Conservation (phyloP, 2,329 filamentous ascomycete genomes). For the Dactylellina sp. region DNA sequence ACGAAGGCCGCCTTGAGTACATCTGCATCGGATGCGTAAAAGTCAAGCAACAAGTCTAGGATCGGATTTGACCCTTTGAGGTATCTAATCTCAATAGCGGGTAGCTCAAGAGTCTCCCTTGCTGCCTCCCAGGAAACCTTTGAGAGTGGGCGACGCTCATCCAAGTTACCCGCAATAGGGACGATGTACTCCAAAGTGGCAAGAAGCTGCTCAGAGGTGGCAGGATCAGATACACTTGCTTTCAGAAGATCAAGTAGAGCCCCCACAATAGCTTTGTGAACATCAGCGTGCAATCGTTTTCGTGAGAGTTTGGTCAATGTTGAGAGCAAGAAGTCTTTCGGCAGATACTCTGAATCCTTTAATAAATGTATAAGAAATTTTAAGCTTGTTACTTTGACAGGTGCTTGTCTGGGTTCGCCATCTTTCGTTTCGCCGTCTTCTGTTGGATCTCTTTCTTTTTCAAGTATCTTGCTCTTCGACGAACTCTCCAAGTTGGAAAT, state of each 20-base stretch:
- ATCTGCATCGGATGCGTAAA: background rate
- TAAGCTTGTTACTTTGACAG: slow-evolving; percentile 15
- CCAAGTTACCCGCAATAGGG: slow-evolving; percentile 13
- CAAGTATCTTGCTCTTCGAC: background rate
- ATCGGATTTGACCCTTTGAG: background rate
- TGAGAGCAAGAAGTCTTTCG: background rate
- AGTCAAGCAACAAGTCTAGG: background rate
- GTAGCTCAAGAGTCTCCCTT: background rate
- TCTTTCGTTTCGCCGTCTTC: background rate
- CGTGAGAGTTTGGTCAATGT: background rate
- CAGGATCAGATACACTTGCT: no score
- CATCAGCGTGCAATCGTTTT: slow-evolving; percentile 2
- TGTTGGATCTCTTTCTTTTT: background rate
- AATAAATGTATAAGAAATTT: background rate
- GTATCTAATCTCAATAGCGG: background rate
- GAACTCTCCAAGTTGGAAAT: background rate
- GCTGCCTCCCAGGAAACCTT: slow-evolving; percentile 3
- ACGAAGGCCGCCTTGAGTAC: background rate
- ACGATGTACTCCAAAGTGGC: slow-evolving; percentile 1
- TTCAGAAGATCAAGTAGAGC: background rate
- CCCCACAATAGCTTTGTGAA: background rate
- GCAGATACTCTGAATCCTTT: background rate
- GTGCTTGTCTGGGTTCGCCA: background rate
- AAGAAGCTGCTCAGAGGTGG: background rate
- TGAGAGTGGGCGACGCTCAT: background rate